Evolutionary conservation across 2,329 filamentous ascomycete genomes (phyloP), one percentile per base, ranked within the genome.

Genomic region (Paracamarosporium sp.): DNA sequence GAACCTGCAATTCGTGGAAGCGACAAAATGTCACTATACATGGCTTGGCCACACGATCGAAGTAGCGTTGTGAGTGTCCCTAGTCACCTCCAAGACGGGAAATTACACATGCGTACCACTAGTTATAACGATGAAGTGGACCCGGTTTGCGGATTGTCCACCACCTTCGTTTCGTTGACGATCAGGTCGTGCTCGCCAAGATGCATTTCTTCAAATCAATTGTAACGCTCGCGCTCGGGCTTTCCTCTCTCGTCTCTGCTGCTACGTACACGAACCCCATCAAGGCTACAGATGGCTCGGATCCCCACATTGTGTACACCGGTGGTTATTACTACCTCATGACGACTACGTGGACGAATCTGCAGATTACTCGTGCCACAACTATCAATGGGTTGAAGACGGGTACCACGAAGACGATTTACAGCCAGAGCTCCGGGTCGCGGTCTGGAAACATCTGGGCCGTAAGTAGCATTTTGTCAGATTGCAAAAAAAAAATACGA

Each of bases 391-490:
- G 83, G 0, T 70, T 88, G n/a, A 85, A 85, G 74, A 82, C 78
- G 0, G 83, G 80, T 0, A 76, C 80, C 35, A 80, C 78, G 20
- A 85, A 83, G 60, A 71, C 68, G 2, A 81, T 87, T 27, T 87
- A 82, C 74, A 78, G 76, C 0, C 81, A 83, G 54, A 72, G 69
- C 4, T 80, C 79, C 15, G 66, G 83, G 1, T 74, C 73, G 4
- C 76, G 82, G 15, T 83, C 81, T 69, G 83, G 82, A 68, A 85
- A 85, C 53, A 80, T 87, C 35, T 87, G 85, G 85, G 84, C 85
- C 0, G 57, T 64, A 52, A 55, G 64, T 62, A 4, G 22, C 9
- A 17, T 25, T 4, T 11, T 31, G 13, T 47, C n/a, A 22, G 33
- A 3, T 12, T 20, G 17, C 17, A 3, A n/a, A 22, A 5, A 11